These are phyloP conservation scores for Globisporangium orthogonon DNA, from an alignment of 352 stramenopile species.

Conservation along the genomic window DNA sequence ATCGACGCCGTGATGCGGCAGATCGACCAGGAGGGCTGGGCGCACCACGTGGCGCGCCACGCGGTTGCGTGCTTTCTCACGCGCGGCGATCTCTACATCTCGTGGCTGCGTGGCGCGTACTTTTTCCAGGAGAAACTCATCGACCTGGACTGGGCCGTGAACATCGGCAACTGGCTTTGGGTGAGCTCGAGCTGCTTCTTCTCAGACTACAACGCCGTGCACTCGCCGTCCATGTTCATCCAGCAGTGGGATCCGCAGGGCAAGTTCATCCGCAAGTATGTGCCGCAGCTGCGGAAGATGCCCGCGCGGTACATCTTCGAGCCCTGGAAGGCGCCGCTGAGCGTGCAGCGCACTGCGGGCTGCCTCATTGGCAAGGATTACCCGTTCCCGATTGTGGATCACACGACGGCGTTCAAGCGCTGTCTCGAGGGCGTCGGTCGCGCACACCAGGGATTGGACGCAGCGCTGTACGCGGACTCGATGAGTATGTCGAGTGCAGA, in stretches of 20 bases:
- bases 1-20: conserved; percentile 96
- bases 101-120: conserved; percentile 87
- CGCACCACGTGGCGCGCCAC: conserved; percentile 84
- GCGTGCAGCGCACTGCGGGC: conserved; percentile 74
- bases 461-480: conserved; percentile 3
- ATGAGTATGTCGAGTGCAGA: background rate
- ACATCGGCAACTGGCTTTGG: conserved; percentile 98
- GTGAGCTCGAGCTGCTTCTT: conserved; percentile 93
- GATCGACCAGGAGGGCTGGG: conserved; percentile 86
- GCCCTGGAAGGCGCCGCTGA: conserved; percentile 92
- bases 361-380: conserved; percentile 94
- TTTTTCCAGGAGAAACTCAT: conserved; percentile 92
- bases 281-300: conserved; percentile 88
- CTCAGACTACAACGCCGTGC: conserved; percentile 94
- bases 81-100: conserved; percentile 92
- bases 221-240: conserved; percentile 87
- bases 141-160: conserved; percentile 95
- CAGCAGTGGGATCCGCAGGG: conserved; percentile 93
- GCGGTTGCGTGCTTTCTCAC: conserved; percentile 96
- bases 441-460: conserved; percentile 11
- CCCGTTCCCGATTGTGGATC: conserved; percentile 93
- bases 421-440: conserved; percentile 90
- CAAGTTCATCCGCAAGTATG: conserved; percentile 88
- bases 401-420: conserved; percentile 77
- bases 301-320: conserved; percentile 96